These are phyloP conservation scores for Ustilaginoidea virens DNA, from an alignment of 2,329 filamentous ascomycete species.

Conservation along the genomic window DNA sequence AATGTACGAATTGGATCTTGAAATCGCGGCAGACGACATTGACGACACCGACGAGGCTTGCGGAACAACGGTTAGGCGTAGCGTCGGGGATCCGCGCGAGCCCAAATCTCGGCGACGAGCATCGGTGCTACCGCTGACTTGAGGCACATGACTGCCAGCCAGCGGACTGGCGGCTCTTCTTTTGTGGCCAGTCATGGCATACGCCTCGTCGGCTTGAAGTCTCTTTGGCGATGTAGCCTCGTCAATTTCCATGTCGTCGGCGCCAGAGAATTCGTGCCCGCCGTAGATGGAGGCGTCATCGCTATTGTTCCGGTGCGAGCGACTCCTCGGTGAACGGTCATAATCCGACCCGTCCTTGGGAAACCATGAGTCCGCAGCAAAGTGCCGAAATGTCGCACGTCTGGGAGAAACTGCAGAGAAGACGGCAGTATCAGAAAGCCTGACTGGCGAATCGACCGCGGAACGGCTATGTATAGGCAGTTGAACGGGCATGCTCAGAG, in stretches of 20 bases:
- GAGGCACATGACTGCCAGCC: conserved; percentile 27
- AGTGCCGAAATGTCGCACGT: conserved; percentile 25
- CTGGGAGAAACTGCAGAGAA: conserved; percentile 33
- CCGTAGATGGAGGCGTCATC: conserved; percentile 33
- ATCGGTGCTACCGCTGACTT: conserved; percentile 19
- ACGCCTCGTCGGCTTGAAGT: conserved; percentile 32
- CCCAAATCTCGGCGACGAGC: conserved; percentile 31
- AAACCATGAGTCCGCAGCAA: conserved; percentile 25
- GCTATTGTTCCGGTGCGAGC: conserved; percentile 33
- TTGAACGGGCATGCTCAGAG: conserved; percentile 29
- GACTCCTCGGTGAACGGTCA: conserved; percentile 30
- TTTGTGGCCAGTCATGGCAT: conserved; percentile 31
- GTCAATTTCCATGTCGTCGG: conserved; percentile 33
- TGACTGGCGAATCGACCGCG: conserved; percentile 15
- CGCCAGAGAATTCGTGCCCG: conserved; percentile 23
- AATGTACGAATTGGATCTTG: conserved; percentile 32
- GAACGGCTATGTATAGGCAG: conserved; percentile 22
- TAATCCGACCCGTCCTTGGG: conserved; percentile 27
- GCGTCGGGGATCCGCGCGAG: conserved; percentile 36
- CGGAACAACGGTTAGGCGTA: conserved; percentile 30
- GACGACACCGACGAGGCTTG: conserved; percentile 28
- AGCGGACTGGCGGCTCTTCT: conserved; percentile 40
- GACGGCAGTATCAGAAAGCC: conserved; percentile 28
- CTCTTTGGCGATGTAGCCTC: conserved; percentile 34
- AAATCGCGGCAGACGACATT: conserved; percentile 20